Evolutionary conservation across 2,329 filamentous ascomycete species (phyloP).

Genomic region (Penicillium brasilianum): DNA sequence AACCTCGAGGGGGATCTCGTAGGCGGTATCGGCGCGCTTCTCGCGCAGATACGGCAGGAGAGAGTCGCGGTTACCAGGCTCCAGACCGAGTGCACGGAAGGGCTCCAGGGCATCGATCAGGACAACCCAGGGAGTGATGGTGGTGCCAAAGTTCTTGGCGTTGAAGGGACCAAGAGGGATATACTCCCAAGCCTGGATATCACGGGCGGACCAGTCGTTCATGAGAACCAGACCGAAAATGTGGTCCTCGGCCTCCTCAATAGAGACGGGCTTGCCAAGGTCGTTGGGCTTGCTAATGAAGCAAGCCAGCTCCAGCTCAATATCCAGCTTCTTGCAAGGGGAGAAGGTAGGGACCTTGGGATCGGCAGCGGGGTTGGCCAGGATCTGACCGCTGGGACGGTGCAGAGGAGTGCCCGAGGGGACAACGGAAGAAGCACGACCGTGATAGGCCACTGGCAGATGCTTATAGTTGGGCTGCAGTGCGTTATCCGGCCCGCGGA

Average conservation of each 20-base stretch:
- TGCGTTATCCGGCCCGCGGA: slow-evolving; percentile 73
- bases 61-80: slow-evolving; percentile 57
- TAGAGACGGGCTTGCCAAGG: slow-evolving; percentile 67
- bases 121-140: slow-evolving; percentile 79
- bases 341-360: slow-evolving; percentile 68
- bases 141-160: slow-evolving; percentile 80
- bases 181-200: slow-evolving; percentile 85
- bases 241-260: slow-evolving; percentile 69
- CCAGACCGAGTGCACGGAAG: slow-evolving; percentile 62
- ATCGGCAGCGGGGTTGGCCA: slow-evolving; percentile 66
- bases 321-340: slow-evolving; percentile 71
- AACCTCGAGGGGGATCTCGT: slow-evolving; percentile 72
- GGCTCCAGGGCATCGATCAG: slow-evolving; percentile 75
- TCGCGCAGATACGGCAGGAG: slow-evolving; percentile 70
- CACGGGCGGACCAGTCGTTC: slow-evolving; percentile 86
- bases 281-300: slow-evolving; percentile 70
- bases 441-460: slow-evolving; percentile 81
- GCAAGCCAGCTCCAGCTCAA: slow-evolving; percentile 80
- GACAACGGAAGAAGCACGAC: slow-evolving; percentile 75
- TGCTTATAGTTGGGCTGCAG: slow-evolving; percentile 82
- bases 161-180: slow-evolving; percentile 82
- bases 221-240: slow-evolving; percentile 81
- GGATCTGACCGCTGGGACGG: slow-evolving; percentile 76
- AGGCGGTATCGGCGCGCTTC: slow-evolving; percentile 60
- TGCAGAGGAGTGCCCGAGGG: slow-evolving; percentile 73